phyloP scores from a whole-genome alignment of 2,329 filamentous ascomycete species.

The Ceratocystiopsis brevicomis region DNA sequence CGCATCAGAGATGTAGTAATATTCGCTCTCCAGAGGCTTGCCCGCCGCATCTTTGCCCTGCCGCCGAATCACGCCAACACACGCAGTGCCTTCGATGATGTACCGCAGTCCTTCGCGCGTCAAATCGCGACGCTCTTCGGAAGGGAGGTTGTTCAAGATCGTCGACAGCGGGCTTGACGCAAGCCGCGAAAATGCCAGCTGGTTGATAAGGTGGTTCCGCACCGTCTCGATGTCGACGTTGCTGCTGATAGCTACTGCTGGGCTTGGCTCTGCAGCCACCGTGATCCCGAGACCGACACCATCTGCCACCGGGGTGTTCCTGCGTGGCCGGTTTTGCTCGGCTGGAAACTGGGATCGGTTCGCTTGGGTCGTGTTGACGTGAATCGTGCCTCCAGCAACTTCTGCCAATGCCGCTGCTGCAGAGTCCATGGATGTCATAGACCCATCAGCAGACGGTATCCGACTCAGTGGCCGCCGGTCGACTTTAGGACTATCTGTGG shows the following conservation, averaged over 20 bases:
- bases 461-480: constrained; percentile 6
- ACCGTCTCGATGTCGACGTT: constrained; percentile 28
- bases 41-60: constrained; percentile 93
- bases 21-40: constrained; percentile 84
- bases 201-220: constrained; percentile 80
- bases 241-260: constrained; percentile 5
- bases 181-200: constrained; percentile 83
- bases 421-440: constrained; percentile 7
- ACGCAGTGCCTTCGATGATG: constrained; percentile 55
- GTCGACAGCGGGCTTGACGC: constrained; percentile 81
- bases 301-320: neutral
- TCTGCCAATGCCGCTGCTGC: neutral
- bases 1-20: constrained; percentile 83
- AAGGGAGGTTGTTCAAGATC: constrained; percentile 71
- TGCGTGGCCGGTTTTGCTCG: neutral
- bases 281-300: constrained; percentile 10
- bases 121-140: constrained; percentile 39
- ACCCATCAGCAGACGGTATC: constrained; percentile 7
- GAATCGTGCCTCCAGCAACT: neutral
- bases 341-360: too few relatives aligned
- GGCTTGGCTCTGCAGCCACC: constrained; percentile 2
- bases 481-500: constrained; percentile 43
- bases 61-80: constrained; percentile 73
- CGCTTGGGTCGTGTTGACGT: neutral
- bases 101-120: constrained; percentile 44